These are phyloP conservation scores for Candida endomychidarum DNA, from an alignment of 805 yeast species.

Conservation along the genomic window DNA sequence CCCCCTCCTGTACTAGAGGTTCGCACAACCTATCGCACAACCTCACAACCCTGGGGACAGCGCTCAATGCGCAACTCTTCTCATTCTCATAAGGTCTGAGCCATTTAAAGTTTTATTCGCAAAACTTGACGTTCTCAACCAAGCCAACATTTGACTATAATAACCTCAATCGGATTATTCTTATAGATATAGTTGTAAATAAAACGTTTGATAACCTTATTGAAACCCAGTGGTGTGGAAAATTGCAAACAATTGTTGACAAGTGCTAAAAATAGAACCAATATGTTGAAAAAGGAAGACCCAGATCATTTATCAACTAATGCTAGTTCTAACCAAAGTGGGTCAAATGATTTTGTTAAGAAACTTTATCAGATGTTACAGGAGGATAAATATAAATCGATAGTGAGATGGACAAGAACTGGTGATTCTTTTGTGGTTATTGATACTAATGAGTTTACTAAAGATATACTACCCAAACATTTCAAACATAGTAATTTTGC, in stretches of 20 bases:
- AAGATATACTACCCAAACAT: slow-evolving; percentile 83
- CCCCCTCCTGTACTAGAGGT: no score
- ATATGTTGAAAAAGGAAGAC: slow-evolving; percentile 12
- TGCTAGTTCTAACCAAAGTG: slow-evolving; percentile 36
- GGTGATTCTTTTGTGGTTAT: slow-evolving; percentile 88
- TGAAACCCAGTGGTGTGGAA: no score
- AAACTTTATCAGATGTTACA: slow-evolving; percentile 83
- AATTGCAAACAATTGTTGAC: no score
- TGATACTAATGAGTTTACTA: slow-evolving; percentile 88
- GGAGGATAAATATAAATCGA: slow-evolving; percentile 67
- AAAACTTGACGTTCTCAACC: slow-evolving; percentile 1
- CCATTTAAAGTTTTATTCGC: slow-evolving; percentile 3
- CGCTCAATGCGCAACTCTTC: no score
- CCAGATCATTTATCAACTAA: slow-evolving; percentile 13
- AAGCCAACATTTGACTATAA: slow-evolving; percentile 1
- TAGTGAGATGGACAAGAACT: slow-evolving; percentile 82
- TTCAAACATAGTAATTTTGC: slow-evolving; percentile 96
- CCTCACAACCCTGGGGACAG: no score
- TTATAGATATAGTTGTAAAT: no score
- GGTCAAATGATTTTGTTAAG: slow-evolving; percentile 78
- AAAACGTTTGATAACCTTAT: no score
- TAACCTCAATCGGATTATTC: not conserved
- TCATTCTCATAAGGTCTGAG: no score
- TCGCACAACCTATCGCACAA: no score
- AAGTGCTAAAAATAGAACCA: slow-evolving; percentile 2